Evolutionary conservation across 2,329 filamentous ascomycete species (phyloP).

Genomic region (Metarhizium brunneum): DNA sequence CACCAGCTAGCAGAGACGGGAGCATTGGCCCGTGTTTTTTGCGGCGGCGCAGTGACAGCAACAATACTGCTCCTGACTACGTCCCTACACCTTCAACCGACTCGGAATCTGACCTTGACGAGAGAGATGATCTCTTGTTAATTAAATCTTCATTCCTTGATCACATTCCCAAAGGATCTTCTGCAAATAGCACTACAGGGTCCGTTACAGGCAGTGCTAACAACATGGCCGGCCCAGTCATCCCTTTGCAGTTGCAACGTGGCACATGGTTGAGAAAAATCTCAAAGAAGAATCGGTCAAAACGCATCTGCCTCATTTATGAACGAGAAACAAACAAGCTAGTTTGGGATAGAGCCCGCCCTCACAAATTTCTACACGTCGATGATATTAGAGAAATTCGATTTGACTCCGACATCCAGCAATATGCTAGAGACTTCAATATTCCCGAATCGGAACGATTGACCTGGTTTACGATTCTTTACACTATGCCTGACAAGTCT

Average conservation of each 20-base stretch:
- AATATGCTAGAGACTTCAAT: constrained; percentile 79
- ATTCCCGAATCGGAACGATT: constrained; percentile 57
- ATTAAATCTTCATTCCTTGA: constrained; percentile 32
- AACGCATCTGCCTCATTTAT: constrained; percentile 62
- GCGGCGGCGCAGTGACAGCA: constrained; percentile 82
- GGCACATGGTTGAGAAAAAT: constrained; percentile 76
- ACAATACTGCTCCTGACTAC: constrained; percentile 53
- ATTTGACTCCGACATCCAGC: constrained; percentile 71
- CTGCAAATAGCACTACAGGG: constrained; percentile 36
- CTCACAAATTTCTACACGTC: constrained; percentile 80
- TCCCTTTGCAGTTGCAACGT: constrained; percentile 66
- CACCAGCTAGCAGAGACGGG: constrained; percentile 69
- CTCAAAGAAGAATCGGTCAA: constrained; percentile 69
- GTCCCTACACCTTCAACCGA: constrained; percentile 30
- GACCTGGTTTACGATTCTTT: constrained; percentile 85
- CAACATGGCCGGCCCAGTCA: constrained; percentile 55
- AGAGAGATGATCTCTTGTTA: constrained; percentile 32
- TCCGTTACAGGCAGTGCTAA: constrained; percentile 35
- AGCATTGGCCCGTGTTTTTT: constrained; percentile 86
- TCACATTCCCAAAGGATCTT: constrained; percentile 35
- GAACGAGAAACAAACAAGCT: constrained; percentile 81
- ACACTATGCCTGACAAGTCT: constrained; percentile 66
- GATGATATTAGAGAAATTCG: constrained; percentile 92
- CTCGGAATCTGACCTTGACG: constrained; percentile 49
- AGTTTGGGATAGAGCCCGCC: constrained; percentile 71